Percentiles rank a stretch among this genome's conserved stretches.
phyloP scores from a whole-genome alignment of 192 early-diverging fungal species.

The Chytriomyces hyalinus region DNA sequence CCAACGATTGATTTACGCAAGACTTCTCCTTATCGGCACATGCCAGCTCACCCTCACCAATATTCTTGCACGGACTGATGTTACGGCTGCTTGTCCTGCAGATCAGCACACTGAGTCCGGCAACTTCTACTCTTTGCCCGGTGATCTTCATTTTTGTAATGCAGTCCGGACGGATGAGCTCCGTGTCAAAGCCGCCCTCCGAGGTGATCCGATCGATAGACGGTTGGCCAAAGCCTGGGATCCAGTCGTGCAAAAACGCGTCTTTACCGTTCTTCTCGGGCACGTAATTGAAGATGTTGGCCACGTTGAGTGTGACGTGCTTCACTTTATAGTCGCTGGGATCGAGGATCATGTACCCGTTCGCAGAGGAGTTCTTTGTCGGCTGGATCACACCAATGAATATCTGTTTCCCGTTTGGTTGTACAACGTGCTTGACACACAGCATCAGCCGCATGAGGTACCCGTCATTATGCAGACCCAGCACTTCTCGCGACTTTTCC shows the following conservation, averaged over 20 bases:
- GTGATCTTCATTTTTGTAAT: conserved; percentile 4
- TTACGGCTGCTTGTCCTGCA: background rate
- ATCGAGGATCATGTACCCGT: conserved; percentile 46
- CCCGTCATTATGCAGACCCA: conserved; percentile 43
- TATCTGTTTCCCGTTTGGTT: conserved; percentile 33
- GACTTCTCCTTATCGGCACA: too few species aligned
- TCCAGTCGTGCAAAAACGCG: background rate
- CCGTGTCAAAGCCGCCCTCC: conserved; percentile 10
- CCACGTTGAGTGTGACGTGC: conserved; percentile 29
- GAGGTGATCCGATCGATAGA: background rate
- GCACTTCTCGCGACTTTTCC: conserved; percentile 49
- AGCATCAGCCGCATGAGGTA: conserved; percentile 42
- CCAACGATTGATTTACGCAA: background rate
- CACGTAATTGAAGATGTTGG: conserved; percentile 31
- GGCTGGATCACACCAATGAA: conserved; percentile 45
- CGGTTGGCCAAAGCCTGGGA: conserved; percentile 1
- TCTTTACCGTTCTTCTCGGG: conserved; percentile 41
- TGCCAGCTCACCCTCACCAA: background rate
- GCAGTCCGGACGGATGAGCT: background rate
- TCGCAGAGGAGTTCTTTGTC: background rate
- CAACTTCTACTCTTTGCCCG: background rate
- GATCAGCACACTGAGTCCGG: background rate
- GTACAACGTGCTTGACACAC: conserved; percentile 46
- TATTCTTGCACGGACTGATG: background rate
- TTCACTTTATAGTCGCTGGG: conserved; percentile 25